These are phyloP conservation scores for Diospyros lotus DNA, from an alignment of 148 eudicot genomes.

Conservation along the genomic window DNA sequence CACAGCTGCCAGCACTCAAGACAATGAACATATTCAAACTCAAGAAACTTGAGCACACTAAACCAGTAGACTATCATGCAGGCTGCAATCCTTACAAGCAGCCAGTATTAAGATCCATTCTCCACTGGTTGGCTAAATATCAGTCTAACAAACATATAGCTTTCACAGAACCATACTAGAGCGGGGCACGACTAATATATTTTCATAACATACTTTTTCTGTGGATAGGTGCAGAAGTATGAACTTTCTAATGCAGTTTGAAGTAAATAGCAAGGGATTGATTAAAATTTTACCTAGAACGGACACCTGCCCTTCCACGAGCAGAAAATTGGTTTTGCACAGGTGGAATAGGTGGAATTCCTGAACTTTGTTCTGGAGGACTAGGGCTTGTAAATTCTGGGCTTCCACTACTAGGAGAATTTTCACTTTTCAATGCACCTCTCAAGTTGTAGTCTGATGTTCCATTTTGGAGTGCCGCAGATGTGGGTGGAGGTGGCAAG, in stretches of 20 bases:
- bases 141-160: background rate
- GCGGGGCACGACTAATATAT: background rate
- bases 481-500: conserved; percentile 78
- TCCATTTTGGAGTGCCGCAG: conserved; percentile 52
- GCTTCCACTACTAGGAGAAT: conserved; percentile 33
- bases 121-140: background rate
- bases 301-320: conserved; percentile 75
- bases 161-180: background rate
- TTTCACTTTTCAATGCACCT: conserved; percentile 34
- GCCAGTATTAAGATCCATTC: conserved; percentile 4
- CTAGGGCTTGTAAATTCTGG: conserved; percentile 40
- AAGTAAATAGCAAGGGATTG: conserved; percentile 1
- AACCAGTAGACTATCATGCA: background rate
- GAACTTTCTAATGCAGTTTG: no score
- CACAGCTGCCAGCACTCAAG: background rate
- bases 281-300: conserved; percentile 55
- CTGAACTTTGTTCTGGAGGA: conserved; percentile 24
- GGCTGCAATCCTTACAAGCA: background rate
- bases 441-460: conserved; percentile 40
- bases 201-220: no score
- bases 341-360: conserved; percentile 72
- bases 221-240: no score
- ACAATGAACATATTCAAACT: background rate
- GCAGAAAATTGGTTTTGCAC: conserved; percentile 68
- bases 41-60: background rate